phyloP scores from a whole-genome alignment of 805 yeast genomes.

The Teunomyces funiuensis region DNA sequence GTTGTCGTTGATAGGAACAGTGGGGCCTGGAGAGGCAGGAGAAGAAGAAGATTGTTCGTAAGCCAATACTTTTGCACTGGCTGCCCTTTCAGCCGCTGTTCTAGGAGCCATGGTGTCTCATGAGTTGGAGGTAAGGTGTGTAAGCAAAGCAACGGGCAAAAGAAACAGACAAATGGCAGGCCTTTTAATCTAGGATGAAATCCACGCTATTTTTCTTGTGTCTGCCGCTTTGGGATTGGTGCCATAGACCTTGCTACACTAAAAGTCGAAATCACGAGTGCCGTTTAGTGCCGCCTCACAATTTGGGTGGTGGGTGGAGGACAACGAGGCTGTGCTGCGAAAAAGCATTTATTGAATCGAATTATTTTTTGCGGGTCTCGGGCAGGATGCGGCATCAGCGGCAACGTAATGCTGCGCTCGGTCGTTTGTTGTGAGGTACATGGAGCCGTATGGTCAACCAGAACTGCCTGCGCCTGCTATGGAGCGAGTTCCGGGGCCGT shows the following conservation, averaged over 20 bases:
- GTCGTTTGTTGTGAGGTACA: too few species aligned
- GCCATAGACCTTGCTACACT: neutral
- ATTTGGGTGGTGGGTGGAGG: neutral
- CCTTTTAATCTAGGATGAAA: neutral
- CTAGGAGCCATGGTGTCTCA: conserved; percentile 12
- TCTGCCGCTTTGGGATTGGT: neutral
- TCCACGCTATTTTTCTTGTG: neutral
- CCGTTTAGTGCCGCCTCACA: neutral
- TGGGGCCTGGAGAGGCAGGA: conserved; percentile 16
- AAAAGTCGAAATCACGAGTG: neutral
- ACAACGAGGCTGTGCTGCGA: conserved; percentile 6
- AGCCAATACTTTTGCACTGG: conserved; percentile 3
- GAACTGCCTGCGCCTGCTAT: too few species aligned
- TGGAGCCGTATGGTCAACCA: too few species aligned
- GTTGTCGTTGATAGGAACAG: conserved; percentile 5
- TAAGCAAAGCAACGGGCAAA: neutral
- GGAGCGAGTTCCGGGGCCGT: too few species aligned
- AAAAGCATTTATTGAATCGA: neutral
- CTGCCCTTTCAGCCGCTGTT: conserved; percentile 10
- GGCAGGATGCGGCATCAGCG: neutral
- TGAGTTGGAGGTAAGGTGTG: neutral
- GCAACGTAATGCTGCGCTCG: too few species aligned
- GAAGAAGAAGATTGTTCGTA: conserved; percentile 6
- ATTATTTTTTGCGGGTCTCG: neutral
- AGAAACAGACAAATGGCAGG: neutral